Percentiles rank a stretch among this genome's conserved stretches.
Conservation (phyloP, 768 basidiomycete genomes). For the Cystobasidium tubakii region DNA sequence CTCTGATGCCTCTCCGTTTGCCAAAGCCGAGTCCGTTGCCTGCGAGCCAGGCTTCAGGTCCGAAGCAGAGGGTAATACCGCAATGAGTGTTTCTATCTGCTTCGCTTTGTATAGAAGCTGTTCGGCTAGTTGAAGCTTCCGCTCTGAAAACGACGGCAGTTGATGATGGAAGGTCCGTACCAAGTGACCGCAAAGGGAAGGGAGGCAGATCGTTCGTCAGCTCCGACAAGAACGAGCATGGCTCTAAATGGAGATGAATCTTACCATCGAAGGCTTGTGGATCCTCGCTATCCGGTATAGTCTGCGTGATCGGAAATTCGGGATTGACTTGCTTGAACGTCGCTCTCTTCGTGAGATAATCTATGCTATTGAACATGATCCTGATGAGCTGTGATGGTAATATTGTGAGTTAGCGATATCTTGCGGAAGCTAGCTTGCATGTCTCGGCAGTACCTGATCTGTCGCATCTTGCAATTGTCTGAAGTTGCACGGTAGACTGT, state of each 20-base stretch:
- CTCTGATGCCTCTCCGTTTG: background rate
- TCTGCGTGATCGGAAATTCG: constrained; percentile 77
- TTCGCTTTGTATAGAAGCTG: constrained; percentile 82
- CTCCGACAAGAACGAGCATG: too few species aligned
- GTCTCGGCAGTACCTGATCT: background rate
- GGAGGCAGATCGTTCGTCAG: too few species aligned
- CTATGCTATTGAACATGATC: constrained; percentile 77
- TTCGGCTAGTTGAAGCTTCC: constrained; percentile 72
- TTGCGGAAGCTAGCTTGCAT: background rate
- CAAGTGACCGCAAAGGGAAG: too few species aligned
- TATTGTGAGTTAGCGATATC: background rate
- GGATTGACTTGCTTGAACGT: constrained; percentile 71
- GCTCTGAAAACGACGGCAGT: constrained; percentile 55
- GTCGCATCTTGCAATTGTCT: constrained; percentile 37
- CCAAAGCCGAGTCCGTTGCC: background rate
- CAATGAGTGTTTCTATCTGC: constrained; percentile 77
- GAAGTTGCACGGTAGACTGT: background rate
- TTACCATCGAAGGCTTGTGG: constrained; percentile 68
- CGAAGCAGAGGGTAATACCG: constrained; percentile 54
- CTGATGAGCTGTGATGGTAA: constrained; percentile 60
- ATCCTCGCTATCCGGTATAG: constrained; percentile 66
- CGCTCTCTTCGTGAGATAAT: constrained; percentile 69
- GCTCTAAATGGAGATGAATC: background rate
- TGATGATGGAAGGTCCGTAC: too few species aligned
- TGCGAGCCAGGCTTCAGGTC: background rate